Evolutionary conservation across 305 asterid species (phyloP), one percentile per base, ranked within the genome.

Genomic region (Andrographis paniculata): DNA sequence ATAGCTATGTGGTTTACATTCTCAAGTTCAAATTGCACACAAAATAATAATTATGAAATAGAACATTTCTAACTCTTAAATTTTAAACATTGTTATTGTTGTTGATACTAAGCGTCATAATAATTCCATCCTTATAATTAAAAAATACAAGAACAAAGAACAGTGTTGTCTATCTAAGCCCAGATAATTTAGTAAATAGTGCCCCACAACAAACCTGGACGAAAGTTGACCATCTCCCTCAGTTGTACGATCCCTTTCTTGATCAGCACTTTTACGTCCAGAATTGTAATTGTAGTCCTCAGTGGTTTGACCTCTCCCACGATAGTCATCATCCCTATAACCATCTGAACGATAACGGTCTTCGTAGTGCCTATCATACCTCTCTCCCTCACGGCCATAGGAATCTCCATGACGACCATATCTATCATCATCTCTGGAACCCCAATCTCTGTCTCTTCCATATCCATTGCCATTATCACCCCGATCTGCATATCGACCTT

Each of bases 261-360:
- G 73, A 45, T 85, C 98, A 58, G 84, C 80, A 72, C 93, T 84
- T 72, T 80, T 80, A 69, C 97, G 69, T 74, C 94, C 80, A 56
- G 94, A 68, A 44, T 63, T 73, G 61, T 75, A 63, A 44, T 69
- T 75, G 70, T n/a, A n/a, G n/a, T n/a, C n/a, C n/a, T 87, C 87
- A 44, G 27, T 30, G 42, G 63, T 75, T 50, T 24, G 82, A 69
- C 82, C 66, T 67, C 87, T 77, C 63, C 92, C 92, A n/a, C 68
- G 71, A 62, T 65, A 60, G 47, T 76, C 89, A 59, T 79, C 86
- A 56, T 79, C 78, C 70, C 65, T 67, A 49, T 65, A 76, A 43
- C 87, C 76, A 72, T 80, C 89, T 68, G 77, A 69, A 57, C 83
- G 69, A 50, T 53, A 72, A 44, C 80, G 75, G 50, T 86, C 95